phyloP scores from a whole-genome alignment of 129 eudicot genomes.

The Heracleum sosnowskyi region DNA sequence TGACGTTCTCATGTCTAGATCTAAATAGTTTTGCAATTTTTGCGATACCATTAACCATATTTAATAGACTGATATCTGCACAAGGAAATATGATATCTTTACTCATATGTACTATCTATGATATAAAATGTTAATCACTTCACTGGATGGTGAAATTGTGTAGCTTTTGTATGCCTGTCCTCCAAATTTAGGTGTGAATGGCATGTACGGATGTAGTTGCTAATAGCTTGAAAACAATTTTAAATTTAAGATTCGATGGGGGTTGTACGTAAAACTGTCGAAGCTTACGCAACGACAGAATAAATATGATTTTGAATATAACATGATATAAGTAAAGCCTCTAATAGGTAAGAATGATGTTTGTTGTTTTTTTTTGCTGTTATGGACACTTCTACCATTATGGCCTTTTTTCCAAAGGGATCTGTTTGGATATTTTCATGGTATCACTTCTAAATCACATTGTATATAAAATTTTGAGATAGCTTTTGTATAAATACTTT shows the following conservation, averaged over 20 bases:
- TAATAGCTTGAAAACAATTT: background rate
- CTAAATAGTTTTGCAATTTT: background rate
- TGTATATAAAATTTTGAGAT: background rate
- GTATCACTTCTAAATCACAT: background rate
- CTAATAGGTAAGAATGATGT: background rate
- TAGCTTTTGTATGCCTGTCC: background rate
- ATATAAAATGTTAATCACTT: background rate
- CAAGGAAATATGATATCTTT: background rate
- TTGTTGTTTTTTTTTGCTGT: background rate
- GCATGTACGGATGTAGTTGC: background rate
- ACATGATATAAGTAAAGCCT: background rate
- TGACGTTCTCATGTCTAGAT: background rate
- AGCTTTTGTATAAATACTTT: background rate
- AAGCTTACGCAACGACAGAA: background rate
- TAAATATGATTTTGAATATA: background rate
- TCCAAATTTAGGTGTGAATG: background rate
- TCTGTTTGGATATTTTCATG: background rate
- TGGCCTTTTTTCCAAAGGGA: background rate
- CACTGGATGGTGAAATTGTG: background rate
- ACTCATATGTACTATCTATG: background rate
- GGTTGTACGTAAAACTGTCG: background rate
- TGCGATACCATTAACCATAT: background rate
- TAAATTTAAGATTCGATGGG: background rate
- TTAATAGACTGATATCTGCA: background rate
- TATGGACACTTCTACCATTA: background rate